Base-by-base conservation (phyloP, 2,329 filamentous ascomycete genomes). In the Pseudogymnoascus sp. region DNA sequence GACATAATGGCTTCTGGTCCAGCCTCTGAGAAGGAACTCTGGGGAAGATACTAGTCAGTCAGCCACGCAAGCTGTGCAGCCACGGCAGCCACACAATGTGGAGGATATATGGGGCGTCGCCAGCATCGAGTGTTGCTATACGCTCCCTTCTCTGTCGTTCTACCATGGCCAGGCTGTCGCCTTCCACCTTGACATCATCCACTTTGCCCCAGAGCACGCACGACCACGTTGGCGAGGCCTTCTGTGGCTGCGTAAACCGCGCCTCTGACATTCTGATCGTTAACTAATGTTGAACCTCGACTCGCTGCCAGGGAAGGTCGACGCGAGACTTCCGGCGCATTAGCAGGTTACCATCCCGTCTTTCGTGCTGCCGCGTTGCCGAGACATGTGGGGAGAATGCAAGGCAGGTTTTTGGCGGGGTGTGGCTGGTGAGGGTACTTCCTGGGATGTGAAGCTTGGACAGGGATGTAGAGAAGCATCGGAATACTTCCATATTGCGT, bases 341-440 rank as follows among this genome's bases (percentile, higher is more conserved):
- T 55, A 55, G 45, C 45, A 55, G 45, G 45, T 55, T 55, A 2
- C 45, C 45, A 55, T 55, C 45, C 45, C 45, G 45, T 12, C 26
- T 55, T 55, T 33, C 45, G 45, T 55, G 45, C 45, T 55, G 45
- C 45, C 45, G 45, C 33, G 45, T 6, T 52, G n/a, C 45, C 26
- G 45, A 55, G 45, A 55, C 45, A 33, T 55, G 26, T 19, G 45
- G 45, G 26, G 45, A n/a, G 26, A 19, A 31, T 6, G 8, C n/a
- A 29, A 49, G 43, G 4, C 45, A 52, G 6, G 45, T 31, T 52
- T 52, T 12, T 33, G 45, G 26, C 16, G 26, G 10, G 45, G n/a
- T 55, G 45, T 55, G 45, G 45, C 45, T 55, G 45, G n/a, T 55
- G 45, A 55, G 26, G 7, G 45, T 19, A 33, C n/a, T 33, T 33